Evolutionary conservation across 2,329 filamentous ascomycete species (phyloP), one percentile per base, ranked within the genome.

Genomic region (Aspergillus fumigatiaffinis): DNA sequence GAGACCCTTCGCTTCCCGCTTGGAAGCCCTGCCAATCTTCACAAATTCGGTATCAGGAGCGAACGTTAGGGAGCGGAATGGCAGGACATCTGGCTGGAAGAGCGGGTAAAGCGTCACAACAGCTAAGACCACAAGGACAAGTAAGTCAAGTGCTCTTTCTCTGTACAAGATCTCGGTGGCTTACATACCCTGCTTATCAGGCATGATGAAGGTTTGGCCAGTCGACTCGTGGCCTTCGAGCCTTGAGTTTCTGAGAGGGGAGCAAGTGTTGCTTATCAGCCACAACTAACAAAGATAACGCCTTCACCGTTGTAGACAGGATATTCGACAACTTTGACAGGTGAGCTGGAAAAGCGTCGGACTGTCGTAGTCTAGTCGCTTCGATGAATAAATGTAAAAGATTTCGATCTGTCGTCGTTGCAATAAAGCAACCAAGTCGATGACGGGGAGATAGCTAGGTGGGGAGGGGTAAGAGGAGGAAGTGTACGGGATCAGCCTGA

Each of bases 11-110:
- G 56, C 53, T 29, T 71, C 71, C 20, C 70, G 73, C 50, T 73
- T 76, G 4, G 77, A 79, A 6, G 76, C 68, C 56, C 78, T 71
- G 29, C 78, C 77, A 54, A 80, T 71, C 17, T 68, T 60, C 50
- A 75, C 56, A 17, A 56, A 42, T 48, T 70, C 69, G 41, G 63
- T 62, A 23, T 64, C 58, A 4, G 64, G 55, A 3, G 62, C 57
- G 42, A 78, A 69, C 41, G 64, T 68, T 38, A 79, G 57, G 32
- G 59, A 64, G 32, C 77, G 73, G 26, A 64, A 63, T 26, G 69
- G 62, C 12, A 70, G 41, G n/a, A 63, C 55, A 50, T 70, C 64
- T 41, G 57, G 41, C 28, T 57, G 51, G 51, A 66, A 62, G 46
- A 73, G 50, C 8, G 71, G 69, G 51, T 60, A 51, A 21, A 77